Evolutionary conservation across 495 filamentous ascomycete genomes (phyloP).

Genomic region (Penicillium coffeae): DNA sequence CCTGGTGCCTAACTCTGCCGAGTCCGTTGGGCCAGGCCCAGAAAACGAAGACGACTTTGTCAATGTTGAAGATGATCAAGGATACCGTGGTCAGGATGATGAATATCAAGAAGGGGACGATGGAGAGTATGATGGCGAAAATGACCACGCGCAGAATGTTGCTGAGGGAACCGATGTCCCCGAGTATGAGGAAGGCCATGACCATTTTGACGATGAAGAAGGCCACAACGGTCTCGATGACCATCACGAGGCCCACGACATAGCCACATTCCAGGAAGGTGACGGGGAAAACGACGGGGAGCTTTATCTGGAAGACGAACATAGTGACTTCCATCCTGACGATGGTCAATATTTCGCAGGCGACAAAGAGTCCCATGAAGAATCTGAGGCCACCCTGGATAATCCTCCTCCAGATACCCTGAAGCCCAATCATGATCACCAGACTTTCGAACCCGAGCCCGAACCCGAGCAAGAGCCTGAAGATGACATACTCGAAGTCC

Average conservation of each 20-base stretch:
- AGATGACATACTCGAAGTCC: conserved; percentile 31
- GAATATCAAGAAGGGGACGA: conserved; percentile 10
- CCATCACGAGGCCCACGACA: conserved; percentile 5
- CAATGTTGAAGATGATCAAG: conserved; percentile 1
- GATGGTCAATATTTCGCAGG: conserved; percentile 12
- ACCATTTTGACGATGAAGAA: conserved; percentile 11
- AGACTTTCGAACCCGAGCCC: too few species aligned
- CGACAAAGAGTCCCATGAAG: conserved; percentile 12
- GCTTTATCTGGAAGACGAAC: conserved; percentile 10
- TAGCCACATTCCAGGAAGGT: conserved; percentile 10
- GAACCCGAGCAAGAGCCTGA: too few species aligned
- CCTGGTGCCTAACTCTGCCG: conserved; percentile 16
- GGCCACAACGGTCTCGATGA: too few species aligned
- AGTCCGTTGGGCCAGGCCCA: conserved; percentile 12
- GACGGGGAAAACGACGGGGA: too few species aligned
- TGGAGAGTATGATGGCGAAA: conserved; percentile 2
- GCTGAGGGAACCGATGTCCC: conserved; percentile 1
- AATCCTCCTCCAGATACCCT: conserved; percentile 7
- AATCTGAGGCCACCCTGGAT: conserved; percentile 15
- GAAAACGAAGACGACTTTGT: conserved; percentile 11
- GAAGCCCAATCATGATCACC: too few species aligned
- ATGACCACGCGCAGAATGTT: not conserved
- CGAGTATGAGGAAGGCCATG: not conserved
- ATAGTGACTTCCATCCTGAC: conserved; percentile 15
- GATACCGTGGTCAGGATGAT: conserved; percentile 11